Base-by-base conservation (phyloP, 768 basidiomycete genomes). In the Rhodosporidiobolus sp. region DNA sequence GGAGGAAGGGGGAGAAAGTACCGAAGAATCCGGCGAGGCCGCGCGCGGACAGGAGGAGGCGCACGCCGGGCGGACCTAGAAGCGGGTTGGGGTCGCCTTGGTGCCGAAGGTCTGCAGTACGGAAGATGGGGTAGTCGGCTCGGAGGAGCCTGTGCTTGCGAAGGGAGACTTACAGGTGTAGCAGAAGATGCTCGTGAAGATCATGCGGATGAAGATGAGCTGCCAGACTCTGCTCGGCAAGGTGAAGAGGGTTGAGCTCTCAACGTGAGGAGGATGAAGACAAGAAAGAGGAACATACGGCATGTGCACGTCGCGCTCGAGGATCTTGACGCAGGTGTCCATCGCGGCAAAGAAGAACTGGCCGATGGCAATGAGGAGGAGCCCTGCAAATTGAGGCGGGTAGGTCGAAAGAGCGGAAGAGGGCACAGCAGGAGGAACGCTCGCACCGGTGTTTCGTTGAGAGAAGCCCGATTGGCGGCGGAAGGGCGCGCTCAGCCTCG, bases 11-110 rank as follows among this genome's bases (percentile, higher is more conserved):
- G 7, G 48, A 22, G 22, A 22, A 43, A 32, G 7, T 8, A 69
- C 88, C 88, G 63, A 90, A 85, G 79, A 91, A 94, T 86, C 90
- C 90, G 26, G 84, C 81, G 68, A 89, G 80, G 0, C 90, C 90
- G 72, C 90, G 83, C 22, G 84, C 79, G 2, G 84, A 80, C 6
- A 91, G 82, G 14, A 90, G 80, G 8, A 82, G 67, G 48, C 90
- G 83, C 8, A 92, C 86, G 3, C 84, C 89, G 56, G 87, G 87
- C 0, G 90, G 91, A 1, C 90, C 91, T 0, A 88, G 76, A 35
- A 88, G 79, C 0, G 89, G 89, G 77, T 92, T 43, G 5, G 66
- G 72, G 30, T 72, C 67, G 14, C 49, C 48, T 0, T 38, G n/a
- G 1, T 34, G 35, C 8, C 28, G 17, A 10, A 63, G 52, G 8